A percentile compares a stretch with the other conserved stretches of the same genome.
These are phyloP conservation scores for Carex littledalei DNA, from an alignment of 176 grass and related monocot genomes.

Conservation along the genomic window DNA sequence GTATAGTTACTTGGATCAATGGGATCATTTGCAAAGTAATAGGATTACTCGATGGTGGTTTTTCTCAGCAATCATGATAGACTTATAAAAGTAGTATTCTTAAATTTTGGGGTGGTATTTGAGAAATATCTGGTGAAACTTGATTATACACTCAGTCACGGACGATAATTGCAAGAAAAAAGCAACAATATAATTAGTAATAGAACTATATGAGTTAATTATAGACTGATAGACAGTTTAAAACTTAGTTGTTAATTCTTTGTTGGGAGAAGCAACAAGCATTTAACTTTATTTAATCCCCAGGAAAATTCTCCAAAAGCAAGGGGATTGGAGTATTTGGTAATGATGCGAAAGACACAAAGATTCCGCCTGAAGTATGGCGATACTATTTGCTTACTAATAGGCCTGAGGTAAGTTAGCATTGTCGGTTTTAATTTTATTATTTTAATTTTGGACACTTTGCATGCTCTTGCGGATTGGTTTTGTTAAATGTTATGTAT, in stretches of 20 bases:
- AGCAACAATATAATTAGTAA: not conserved
- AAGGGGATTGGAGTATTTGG: conserved; percentile 97
- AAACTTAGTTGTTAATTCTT: not conserved
- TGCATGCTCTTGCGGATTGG: not conserved
- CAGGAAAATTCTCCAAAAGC: conserved; percentile 95
- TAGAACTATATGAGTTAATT: not conserved
- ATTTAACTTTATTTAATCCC: conserved; percentile 10
- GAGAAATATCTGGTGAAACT: not conserved
- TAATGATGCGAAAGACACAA: conserved; percentile 84
- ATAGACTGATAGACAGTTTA: not conserved
- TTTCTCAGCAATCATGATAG: not conserved
- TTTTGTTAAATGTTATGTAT: not conserved
- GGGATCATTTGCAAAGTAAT: not conserved
- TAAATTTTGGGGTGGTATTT: not conserved
- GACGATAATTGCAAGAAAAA: not conserved
- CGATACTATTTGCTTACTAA: conserved; percentile 95
- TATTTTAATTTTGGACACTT: not conserved
- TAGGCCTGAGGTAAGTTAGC: conserved; percentile 64
- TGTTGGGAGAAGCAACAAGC: not conserved
- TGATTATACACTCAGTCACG: not conserved
- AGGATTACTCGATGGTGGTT: not conserved
- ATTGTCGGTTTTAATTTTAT: conserved; percentile 18
- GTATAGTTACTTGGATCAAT: not conserved
- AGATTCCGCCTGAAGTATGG: conserved; percentile 92
- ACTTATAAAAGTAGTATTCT: not conserved